Percentiles rank a stretch among this genome's conserved stretches.
Conservation (phyloP, 2,329 filamentous ascomycete species). For the Colletotrichum liriopes region DNA sequence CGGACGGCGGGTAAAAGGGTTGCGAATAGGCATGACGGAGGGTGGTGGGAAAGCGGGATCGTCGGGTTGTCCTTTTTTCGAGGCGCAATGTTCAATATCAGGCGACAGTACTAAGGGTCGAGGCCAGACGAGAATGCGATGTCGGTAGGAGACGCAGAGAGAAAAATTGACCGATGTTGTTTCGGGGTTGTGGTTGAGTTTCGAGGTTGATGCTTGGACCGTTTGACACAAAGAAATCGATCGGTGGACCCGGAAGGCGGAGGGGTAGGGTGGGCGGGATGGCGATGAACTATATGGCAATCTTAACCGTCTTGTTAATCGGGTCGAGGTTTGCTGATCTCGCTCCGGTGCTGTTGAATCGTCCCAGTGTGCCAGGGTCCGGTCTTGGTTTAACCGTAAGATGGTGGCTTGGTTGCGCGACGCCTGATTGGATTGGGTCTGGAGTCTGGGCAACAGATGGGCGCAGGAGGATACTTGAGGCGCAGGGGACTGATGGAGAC, state of each 20-base stretch:
- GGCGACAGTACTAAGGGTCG: not conserved
- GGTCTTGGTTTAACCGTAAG: constrained; percentile 35
- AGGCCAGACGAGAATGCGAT: not conserved
- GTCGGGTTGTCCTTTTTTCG: not conserved
- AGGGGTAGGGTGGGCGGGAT: constrained; percentile 30
- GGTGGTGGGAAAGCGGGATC: constrained; percentile 5
- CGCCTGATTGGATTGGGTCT: constrained; percentile 14
- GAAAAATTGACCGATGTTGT: constrained; percentile 18
- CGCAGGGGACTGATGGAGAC: constrained; percentile 22
- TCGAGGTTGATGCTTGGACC: constrained; percentile 35
- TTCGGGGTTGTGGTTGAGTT: constrained; percentile 23
- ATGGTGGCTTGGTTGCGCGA: constrained; percentile 38
- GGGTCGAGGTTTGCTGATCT: constrained; percentile 24
- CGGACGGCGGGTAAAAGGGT: constrained; percentile 77
- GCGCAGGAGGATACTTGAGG: constrained; percentile 17
- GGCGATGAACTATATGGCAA: constrained; percentile 37
- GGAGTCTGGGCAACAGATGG: constrained; percentile 10
- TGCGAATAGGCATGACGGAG: constrained; percentile 77
- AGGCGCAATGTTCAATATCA: not conserved
- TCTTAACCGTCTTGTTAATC: constrained; percentile 30
- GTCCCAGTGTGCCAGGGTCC: constrained; percentile 24
- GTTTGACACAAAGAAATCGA: constrained; percentile 34
- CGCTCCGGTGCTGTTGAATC: not conserved
- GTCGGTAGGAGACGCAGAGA: constrained; percentile 1
- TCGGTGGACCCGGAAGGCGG: constrained; percentile 30